Percentiles rank a stretch among this genome's conserved stretches.
Conservation (phyloP, 2,329 filamentous ascomycete genomes). For the Alternaria sp. region DNA sequence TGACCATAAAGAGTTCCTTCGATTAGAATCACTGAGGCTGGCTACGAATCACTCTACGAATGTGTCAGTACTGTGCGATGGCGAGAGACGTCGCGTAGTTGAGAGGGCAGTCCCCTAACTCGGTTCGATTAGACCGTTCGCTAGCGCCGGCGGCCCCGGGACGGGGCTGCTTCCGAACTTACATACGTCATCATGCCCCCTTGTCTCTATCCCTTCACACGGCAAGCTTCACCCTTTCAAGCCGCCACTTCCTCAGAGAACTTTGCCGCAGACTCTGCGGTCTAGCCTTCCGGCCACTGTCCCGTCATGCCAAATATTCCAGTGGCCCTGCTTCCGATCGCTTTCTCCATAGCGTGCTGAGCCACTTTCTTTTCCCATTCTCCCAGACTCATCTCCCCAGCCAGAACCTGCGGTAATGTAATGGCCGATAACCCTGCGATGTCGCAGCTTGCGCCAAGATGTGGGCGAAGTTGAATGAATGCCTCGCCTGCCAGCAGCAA, state of each 20-base stretch:
- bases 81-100: no score
- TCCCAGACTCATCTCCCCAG: conserved; percentile 36
- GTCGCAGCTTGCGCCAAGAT: conserved; percentile 52
- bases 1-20: no score
- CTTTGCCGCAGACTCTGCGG: not conserved
- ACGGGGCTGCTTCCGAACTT: no score
- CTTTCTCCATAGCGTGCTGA: conserved; percentile 31
- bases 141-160: not conserved
- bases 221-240: not conserved
- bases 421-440: conserved; percentile 52
- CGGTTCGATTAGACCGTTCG: not conserved
- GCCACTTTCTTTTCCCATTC: conserved; percentile 41
- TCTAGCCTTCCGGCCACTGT: conserved; percentile 15
- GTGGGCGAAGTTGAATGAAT: conserved; percentile 51
- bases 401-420: conserved; percentile 42
- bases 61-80: no score
- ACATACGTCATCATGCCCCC: not conserved
- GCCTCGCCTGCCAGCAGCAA: conserved; percentile 55
- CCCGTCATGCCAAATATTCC: conserved; percentile 24
- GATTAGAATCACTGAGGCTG: no score
- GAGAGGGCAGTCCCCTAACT: no score
- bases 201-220: not conserved
- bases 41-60: no score
- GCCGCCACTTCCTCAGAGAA: not conserved
- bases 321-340: conserved; percentile 13